phyloP scores from a whole-genome alignment of 139 green algal species.

The Coelastrella sp. region DNA sequence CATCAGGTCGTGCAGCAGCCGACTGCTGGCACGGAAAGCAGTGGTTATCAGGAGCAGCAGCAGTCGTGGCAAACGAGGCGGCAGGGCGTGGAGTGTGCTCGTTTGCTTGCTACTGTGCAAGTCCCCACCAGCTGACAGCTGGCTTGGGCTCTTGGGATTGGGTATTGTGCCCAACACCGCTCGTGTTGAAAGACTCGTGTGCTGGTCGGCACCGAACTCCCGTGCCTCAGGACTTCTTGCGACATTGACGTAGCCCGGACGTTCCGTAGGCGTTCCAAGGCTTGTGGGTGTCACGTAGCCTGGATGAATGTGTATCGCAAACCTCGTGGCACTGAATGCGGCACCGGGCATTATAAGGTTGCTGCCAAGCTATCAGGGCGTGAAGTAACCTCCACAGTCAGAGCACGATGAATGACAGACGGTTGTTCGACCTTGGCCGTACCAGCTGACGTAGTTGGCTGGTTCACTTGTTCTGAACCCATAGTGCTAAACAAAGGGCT shows the following conservation, averaged over 20 bases:
- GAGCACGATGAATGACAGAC: conserved; percentile 1
- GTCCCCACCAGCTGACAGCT: neutral
- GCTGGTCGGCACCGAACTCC: too few species aligned
- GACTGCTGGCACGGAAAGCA: neutral
- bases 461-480: too few species aligned
- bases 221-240: too few species aligned
- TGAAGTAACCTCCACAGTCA: neutral
- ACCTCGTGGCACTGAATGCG: too few species aligned
- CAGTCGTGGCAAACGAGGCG: conserved; percentile 6
- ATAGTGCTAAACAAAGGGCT: neutral
- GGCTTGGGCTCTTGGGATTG: neutral
- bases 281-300: too few species aligned
- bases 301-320: too few species aligned
- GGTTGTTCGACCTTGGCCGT: neutral
- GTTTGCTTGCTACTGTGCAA: conserved; percentile 15
- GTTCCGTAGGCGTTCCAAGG: too few species aligned
- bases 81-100: neutral
- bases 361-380: too few species aligned
- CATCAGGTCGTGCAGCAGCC: neutral
- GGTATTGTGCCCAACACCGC: too few species aligned
- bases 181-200: neutral
- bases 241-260: too few species aligned
- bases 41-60: neutral
- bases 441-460: neutral
- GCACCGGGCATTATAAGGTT: too few species aligned